These are phyloP conservation scores for Plectosphaerella cucumerina DNA, from an alignment of 2,329 filamentous ascomycete genomes.

Conservation along the genomic window DNA sequence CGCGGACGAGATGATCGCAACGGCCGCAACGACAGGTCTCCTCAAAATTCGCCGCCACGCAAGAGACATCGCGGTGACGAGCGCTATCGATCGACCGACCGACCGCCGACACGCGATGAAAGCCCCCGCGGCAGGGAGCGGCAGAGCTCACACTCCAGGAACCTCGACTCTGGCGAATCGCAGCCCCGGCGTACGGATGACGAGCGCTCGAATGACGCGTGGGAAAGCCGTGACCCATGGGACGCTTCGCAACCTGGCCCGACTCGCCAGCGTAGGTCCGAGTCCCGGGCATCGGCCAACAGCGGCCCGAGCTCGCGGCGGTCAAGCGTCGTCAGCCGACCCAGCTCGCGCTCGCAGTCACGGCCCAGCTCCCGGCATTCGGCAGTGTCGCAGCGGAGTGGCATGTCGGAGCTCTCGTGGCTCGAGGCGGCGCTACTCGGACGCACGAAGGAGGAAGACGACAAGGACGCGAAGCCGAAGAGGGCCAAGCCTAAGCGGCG, in stretches of 20 bases:
- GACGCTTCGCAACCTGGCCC: too few relatives aligned
- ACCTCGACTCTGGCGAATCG: not conserved
- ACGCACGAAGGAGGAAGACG: slow-evolving; percentile 22
- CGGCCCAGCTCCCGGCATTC: slow-evolving; percentile 6
- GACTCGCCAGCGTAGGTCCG: too few relatives aligned
- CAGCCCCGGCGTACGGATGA: not conserved
- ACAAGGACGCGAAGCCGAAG: slow-evolving; percentile 19
- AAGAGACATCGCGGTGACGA: too few relatives aligned
- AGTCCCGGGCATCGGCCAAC: not conserved
- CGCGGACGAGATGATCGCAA: not conserved
- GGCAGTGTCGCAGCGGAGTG: slow-evolving; percentile 3
- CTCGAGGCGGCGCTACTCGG: slow-evolving; percentile 33
- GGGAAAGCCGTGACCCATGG: too few relatives aligned
- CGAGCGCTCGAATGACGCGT: too few relatives aligned
- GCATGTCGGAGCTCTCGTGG: slow-evolving; percentile 29
- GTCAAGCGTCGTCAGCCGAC: slow-evolving; percentile 4
- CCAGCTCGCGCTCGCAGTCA: slow-evolving; percentile 8
- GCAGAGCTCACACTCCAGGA: not conserved
- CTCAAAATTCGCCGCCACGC: not conserved
- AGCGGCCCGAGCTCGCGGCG: slow-evolving; percentile 4
- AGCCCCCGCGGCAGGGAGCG: not conserved
- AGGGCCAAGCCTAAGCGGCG: slow-evolving; percentile 20
- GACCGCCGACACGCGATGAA: too few relatives aligned
- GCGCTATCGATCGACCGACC: too few relatives aligned
- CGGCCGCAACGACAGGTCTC: slow-evolving; percentile 1